Base-by-base conservation (phyloP, 2,329 filamentous ascomycete genomes). In the Colletotrichum graminicola region DNA sequence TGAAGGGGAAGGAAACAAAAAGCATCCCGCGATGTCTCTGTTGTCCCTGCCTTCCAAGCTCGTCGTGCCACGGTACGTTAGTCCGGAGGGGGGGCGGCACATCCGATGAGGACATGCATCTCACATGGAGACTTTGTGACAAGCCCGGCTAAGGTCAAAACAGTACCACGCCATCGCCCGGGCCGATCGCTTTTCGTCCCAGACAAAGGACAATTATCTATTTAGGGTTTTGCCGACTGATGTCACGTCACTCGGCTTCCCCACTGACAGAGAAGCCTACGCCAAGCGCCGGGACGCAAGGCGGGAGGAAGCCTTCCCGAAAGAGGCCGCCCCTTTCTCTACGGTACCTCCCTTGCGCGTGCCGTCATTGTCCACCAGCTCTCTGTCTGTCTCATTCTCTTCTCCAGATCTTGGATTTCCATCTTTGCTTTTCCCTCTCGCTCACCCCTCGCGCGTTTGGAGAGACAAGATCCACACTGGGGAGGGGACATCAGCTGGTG, bases 231-330 rank as follows among this genome's bases (percentile, higher is more conserved):
- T 47, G 11, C 49, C 66, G 29, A 49, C 52, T 39, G 23, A 67
- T 64, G 66, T 67, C 60, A 64, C 60, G 32, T 64, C 45, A 63
- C 43, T 51, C 5, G 59, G 43, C n/a, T 18, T 61, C 29, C 21
- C 4, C 10, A 29, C 47, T 4, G 52, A n/a, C 66, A 26, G 26
- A 57, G 54, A 49, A 59, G 47, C 36, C 45, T 69, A 36, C 45
- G 34, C 65, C 43, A 59, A 64, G 57, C 57, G 59, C 59, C 66
- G 45, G 21, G n/a, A n/a, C 16, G 43, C 60, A 45, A 29, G 36
- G 55, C 21, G 52, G 29, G 36, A 21, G 54, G 61, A 59, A 57
- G 26, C 54, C 61, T 59, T 59, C 29, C 66, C 61, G 61, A 21
- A 62, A 47, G 49, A 62, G 29, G 65, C 39, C 26, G 39, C 57